phyloP scores from a whole-genome alignment of 352 stramenopile genomes.

The Phytopythium aichiense region DNA sequence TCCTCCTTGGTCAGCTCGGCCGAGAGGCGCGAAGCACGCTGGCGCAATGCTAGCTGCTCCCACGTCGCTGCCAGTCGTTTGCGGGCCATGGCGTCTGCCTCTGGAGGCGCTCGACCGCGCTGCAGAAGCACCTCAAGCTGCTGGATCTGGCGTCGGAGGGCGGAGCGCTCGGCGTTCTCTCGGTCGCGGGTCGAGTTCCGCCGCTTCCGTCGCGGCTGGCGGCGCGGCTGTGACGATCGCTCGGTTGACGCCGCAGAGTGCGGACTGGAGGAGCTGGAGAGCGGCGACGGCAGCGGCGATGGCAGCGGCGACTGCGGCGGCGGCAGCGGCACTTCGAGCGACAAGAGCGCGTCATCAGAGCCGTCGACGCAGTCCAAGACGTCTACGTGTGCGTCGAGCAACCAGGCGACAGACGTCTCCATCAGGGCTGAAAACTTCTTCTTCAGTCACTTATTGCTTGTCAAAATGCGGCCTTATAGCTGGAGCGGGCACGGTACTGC shows the following conservation, averaged over 20 bases:
- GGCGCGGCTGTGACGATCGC: not conserved
- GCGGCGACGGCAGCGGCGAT: not conserved
- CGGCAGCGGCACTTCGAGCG: not conserved
- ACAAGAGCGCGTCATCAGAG: not conserved
- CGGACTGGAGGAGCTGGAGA: not conserved
- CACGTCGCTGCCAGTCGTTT: not conserved
- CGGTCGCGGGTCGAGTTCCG: conserved; percentile 5
- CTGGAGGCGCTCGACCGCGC: not conserved
- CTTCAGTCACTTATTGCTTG: not conserved
- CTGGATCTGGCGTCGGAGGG: conserved; percentile 2
- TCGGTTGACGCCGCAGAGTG: too few relatives aligned
- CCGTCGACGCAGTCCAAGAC: not conserved
- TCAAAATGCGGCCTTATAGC: not conserved
- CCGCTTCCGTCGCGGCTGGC: not conserved
- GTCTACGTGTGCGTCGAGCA: not conserved
- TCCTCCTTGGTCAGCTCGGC: not conserved
- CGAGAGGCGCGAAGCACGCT: not conserved
- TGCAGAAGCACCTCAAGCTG: conserved; percentile 3
- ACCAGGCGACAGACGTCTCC: not conserved
- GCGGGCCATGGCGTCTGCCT: not conserved
- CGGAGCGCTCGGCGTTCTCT: not conserved
- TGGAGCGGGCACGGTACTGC: not conserved
- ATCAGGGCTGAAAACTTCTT: not conserved
- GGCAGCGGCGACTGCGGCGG: not conserved
- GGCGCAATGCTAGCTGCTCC: not conserved